Conservation (phyloP, 768 basidiomycete species). For the Termitomyces sp. region DNA sequence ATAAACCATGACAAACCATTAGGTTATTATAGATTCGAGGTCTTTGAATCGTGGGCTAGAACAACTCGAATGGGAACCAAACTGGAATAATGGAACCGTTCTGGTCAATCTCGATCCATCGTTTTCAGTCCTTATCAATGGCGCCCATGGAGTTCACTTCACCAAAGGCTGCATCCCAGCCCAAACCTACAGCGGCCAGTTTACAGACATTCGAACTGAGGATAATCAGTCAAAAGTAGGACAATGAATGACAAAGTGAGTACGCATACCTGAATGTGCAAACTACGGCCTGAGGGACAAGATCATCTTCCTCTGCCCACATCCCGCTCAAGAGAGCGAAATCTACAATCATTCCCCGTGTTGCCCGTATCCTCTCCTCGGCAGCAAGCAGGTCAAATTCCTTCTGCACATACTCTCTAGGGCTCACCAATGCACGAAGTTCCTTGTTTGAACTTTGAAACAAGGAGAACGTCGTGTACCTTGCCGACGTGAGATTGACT, state of each 20-base stretch:
- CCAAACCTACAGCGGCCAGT: slow-evolving; percentile 57
- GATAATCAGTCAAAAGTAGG: slow-evolving; percentile 9
- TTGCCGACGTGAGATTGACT: slow-evolving; percentile 33
- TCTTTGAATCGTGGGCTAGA: slow-evolving; percentile 22
- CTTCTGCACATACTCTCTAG: slow-evolving; percentile 52
- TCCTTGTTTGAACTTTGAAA: slow-evolving; percentile 37
- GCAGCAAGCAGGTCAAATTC: slow-evolving; percentile 43
- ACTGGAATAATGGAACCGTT: slow-evolving; percentile 52
- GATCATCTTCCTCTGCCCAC: slow-evolving; percentile 48
- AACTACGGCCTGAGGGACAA: slow-evolving; percentile 49
- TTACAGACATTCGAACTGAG: slow-evolving; percentile 61
- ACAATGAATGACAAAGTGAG: neutral
- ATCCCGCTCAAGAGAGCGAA: slow-evolving; percentile 64
- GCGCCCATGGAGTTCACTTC: slow-evolving; percentile 43
- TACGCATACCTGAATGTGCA: slow-evolving; percentile 55
- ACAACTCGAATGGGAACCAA: slow-evolving; percentile 61
- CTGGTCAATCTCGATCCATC: slow-evolving; percentile 70
- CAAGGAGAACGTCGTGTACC: slow-evolving; percentile 44
- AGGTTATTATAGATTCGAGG: no score
- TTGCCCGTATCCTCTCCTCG: slow-evolving; percentile 45
- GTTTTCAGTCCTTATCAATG: slow-evolving; percentile 42
- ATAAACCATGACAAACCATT: no score
- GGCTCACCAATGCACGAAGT: slow-evolving; percentile 49
- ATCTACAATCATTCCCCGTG: slow-evolving; percentile 67
- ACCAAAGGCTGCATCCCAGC: slow-evolving; percentile 66